A percentile compares a stretch with the other conserved stretches of the same genome.
Conservation (phyloP, 2,329 filamentous ascomycete genomes). For the Trichophyton simii region DNA sequence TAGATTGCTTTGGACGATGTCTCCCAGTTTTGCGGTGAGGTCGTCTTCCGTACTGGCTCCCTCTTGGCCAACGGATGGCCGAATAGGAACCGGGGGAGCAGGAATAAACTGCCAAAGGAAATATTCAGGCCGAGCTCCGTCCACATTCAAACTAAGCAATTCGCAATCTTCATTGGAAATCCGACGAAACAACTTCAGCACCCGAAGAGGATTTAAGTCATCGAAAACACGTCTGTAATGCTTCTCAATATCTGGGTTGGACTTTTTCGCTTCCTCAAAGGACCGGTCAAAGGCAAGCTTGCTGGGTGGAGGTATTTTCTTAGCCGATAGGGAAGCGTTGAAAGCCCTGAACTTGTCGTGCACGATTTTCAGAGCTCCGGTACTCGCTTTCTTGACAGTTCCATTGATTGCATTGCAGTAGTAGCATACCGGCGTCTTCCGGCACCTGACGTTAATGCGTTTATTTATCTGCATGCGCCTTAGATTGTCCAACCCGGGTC, state of each 20-base stretch:
- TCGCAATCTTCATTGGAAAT: constrained; percentile 80
- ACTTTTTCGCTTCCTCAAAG: constrained; percentile 64
- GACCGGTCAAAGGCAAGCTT: constrained; percentile 79
- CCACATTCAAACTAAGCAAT: constrained; percentile 73
- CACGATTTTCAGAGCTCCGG: constrained; percentile 72
- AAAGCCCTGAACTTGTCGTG: constrained; percentile 86
- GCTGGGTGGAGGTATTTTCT: constrained; percentile 68
- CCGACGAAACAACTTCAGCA: constrained; percentile 82
- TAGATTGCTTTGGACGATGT: constrained; percentile 86
- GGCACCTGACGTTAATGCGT: constrained; percentile 76
- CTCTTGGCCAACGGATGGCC: constrained; percentile 87
- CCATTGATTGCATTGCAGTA: constrained; percentile 76
- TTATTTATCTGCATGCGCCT: constrained; percentile 74
- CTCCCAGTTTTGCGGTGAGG: constrained; percentile 88
- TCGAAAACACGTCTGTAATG: constrained; percentile 87
- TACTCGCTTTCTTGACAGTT: constrained; percentile 75
- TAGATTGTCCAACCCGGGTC: constrained; percentile 74
- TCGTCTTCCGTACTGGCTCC: constrained; percentile 92
- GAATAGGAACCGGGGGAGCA: constrained; percentile 83
- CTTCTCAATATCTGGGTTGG: constrained; percentile 74
- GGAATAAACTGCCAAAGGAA: constrained; percentile 96
- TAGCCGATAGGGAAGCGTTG: constrained; percentile 76
- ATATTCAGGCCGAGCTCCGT: constrained; percentile 83
- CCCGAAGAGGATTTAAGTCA: constrained; percentile 78
- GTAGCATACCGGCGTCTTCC: constrained; percentile 71